A percentile compares a stretch with the other conserved stretches of the same genome.
Evolutionary conservation across 148 eudicot genomes (phyloP).

Genomic region (Talinum fruticosum): DNA sequence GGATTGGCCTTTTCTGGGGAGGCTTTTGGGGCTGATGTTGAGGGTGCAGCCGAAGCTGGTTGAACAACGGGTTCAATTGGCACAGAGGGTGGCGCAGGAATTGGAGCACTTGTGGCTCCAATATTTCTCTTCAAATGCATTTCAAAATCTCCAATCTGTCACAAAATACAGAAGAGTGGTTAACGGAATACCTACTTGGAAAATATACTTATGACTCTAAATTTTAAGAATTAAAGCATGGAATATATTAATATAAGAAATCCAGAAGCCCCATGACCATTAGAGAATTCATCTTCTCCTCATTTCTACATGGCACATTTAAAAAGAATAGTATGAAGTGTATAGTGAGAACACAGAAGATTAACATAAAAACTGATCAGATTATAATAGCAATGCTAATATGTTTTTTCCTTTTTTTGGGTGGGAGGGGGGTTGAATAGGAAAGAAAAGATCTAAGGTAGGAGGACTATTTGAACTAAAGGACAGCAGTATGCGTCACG

Average conservation of each 20-base stretch:
- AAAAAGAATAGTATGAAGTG: not conserved
- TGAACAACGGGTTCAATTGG: slow-evolving; percentile 52
- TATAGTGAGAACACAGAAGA: not conserved
- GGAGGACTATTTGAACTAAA: not conserved
- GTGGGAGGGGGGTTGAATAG: not conserved
- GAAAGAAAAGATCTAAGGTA: not conserved
- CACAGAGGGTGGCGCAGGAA: slow-evolving; percentile 48
- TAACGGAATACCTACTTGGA: not conserved
- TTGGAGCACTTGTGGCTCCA: slow-evolving; percentile 42
- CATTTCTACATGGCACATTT: not conserved
- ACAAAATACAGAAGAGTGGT: slow-evolving; percentile 9
- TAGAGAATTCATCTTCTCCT: not conserved
- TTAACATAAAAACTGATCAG: not conserved
- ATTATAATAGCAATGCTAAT: not conserved
- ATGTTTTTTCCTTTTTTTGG: too few relatives aligned
- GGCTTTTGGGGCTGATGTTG: slow-evolving; percentile 42
- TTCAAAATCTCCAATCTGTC: slow-evolving; percentile 81
- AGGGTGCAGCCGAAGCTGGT: slow-evolving; percentile 41
- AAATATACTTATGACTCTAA: slow-evolving; percentile 2
- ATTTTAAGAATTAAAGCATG: not conserved
- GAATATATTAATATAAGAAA: not conserved
- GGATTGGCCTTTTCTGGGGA: slow-evolving; percentile 58
- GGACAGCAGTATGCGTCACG: not conserved
- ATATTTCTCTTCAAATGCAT: slow-evolving; percentile 85
- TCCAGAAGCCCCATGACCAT: not conserved